Percentiles rank a stretch among this genome's conserved stretches.
phyloP scores from a whole-genome alignment of 108 stramenopile genomes.

The Fragilaria radians region DNA sequence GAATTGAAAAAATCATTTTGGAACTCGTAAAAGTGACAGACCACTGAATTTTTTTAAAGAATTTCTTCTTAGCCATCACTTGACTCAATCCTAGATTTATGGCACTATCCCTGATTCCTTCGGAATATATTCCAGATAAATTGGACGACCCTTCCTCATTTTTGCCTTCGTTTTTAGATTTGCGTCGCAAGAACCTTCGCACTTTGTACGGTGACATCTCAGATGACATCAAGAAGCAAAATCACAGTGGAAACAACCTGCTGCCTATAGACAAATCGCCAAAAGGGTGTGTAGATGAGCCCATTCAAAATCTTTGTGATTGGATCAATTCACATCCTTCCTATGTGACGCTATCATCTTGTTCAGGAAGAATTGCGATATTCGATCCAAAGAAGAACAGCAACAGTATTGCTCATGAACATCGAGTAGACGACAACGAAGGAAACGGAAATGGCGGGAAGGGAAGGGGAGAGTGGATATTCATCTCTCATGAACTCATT shows the following conservation, averaged over 20 bases:
- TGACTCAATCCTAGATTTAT: too few species aligned
- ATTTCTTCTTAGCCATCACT: too few species aligned
- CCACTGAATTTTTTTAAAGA: too few species aligned
- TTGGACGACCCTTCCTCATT: conserved; percentile 2
- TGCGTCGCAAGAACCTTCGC: conserved; percentile 25
- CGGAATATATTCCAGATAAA: neutral
- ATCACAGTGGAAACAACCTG: too few species aligned
- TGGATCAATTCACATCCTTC: conserved; percentile 69
- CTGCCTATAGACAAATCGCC: conserved; percentile 62
- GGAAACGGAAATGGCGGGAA: conserved; percentile 44
- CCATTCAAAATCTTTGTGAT: conserved; percentile 61
- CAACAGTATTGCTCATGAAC: too few species aligned
- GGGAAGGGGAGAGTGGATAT: conserved; percentile 69
- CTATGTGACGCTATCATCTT: conserved; percentile 72
- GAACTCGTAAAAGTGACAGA: too few species aligned
- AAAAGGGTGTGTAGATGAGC: conserved; percentile 77
- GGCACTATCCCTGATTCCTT: too few species aligned
- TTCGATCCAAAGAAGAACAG: conserved; percentile 52
- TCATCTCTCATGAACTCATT: conserved; percentile 57
- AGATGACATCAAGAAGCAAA: too few species aligned
- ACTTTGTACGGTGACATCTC: conserved; percentile 21
- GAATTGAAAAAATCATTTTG: too few species aligned
- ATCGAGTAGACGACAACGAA: neutral
- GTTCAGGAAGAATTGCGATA: conserved; percentile 75
- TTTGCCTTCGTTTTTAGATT: conserved; percentile 31